These are phyloP conservation scores for Suillus decipiens DNA, from an alignment of 768 basidiomycete genomes.

Conservation along the genomic window DNA sequence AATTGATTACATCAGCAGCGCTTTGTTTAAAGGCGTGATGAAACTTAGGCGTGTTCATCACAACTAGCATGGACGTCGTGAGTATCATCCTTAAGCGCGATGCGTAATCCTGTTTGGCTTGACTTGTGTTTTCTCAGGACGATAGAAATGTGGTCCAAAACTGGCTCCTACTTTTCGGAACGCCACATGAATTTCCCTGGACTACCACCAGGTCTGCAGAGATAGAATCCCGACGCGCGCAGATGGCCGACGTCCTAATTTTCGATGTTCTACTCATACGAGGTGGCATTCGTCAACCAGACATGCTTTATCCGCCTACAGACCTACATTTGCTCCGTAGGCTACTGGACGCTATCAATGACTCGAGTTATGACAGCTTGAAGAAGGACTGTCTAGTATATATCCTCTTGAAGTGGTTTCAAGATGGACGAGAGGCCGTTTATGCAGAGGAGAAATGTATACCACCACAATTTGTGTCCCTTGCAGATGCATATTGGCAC, in stretches of 20 bases:
- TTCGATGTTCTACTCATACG: slow-evolving; percentile 72
- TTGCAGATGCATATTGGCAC: slow-evolving; percentile 87
- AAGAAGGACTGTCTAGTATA: slow-evolving; percentile 84
- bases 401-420: slow-evolving; percentile 79
- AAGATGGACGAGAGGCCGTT: slow-evolving; percentile 53
- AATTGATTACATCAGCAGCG: slow-evolving; percentile 5
- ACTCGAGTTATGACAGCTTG: slow-evolving; percentile 66
- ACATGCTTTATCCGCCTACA: slow-evolving; percentile 68
- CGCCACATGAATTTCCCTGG: slow-evolving; percentile 60
- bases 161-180: slow-evolving; percentile 49
- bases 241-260: slow-evolving; percentile 63
- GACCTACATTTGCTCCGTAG: slow-evolving; percentile 53
- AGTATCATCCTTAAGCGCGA: slow-evolving; percentile 16
- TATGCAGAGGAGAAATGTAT: slow-evolving; percentile 60
- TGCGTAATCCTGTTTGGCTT: slow-evolving; percentile 2
- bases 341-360: slow-evolving; percentile 61
- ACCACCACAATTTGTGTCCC: slow-evolving; percentile 70
- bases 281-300: slow-evolving; percentile 61
- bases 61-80: slow-evolving; percentile 28
- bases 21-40: neutral
- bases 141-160: slow-evolving; percentile 14
- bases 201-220: slow-evolving; percentile 49
- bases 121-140: slow-evolving; percentile 20
- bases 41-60: neutral
- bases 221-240: slow-evolving; percentile 63